A percentile compares a stretch with the other conserved stretches of the same genome.
Evolutionary conservation across 139 green algal genomes (phyloP).

Genomic region (Coccomyxa sp.): DNA sequence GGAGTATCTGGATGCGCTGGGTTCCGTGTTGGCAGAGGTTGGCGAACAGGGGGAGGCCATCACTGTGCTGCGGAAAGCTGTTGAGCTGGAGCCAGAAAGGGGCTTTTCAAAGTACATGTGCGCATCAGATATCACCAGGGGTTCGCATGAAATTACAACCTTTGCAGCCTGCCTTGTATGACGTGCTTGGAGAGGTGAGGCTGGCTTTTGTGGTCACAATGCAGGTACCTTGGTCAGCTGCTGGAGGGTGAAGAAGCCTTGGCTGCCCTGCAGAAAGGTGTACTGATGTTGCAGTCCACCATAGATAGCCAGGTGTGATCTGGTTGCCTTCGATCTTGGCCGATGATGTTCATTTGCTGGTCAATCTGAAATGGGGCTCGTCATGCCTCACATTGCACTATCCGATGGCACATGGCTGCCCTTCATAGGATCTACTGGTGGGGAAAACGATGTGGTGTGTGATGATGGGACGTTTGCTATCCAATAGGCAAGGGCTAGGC

Average conservation of each 20-base stretch:
- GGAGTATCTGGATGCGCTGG: conserved; percentile 56
- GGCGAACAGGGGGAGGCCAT: conserved; percentile 54
- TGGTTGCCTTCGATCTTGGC: too few relatives aligned
- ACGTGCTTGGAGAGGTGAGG: background rate
- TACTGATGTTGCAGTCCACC: conserved; percentile 41
- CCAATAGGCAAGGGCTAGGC: too few relatives aligned
- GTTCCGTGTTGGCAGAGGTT: conserved; percentile 61
- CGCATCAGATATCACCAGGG: background rate
- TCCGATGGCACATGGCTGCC: too few relatives aligned
- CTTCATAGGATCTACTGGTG: too few relatives aligned
- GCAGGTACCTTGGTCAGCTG: conserved; percentile 77
- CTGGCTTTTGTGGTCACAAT: background rate
- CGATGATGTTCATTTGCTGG: too few relatives aligned
- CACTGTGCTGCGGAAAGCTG: conserved; percentile 44
- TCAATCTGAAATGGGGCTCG: too few relatives aligned
- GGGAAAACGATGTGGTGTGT: too few relatives aligned
- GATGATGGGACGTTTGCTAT: too few relatives aligned
- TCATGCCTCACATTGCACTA: too few relatives aligned
- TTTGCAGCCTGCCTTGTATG: background rate
- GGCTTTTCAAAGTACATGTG: conserved; percentile 87
- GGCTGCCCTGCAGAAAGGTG: conserved; percentile 18
- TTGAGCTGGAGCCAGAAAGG: conserved; percentile 48
- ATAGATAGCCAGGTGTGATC: conserved; percentile 18
- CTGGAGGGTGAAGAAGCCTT: conserved; percentile 29
- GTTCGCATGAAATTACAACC: too few relatives aligned